Evolutionary conservation across 2,329 filamentous ascomycete species (phyloP).

Genomic region (Fonsecaea multimorphosa): DNA sequence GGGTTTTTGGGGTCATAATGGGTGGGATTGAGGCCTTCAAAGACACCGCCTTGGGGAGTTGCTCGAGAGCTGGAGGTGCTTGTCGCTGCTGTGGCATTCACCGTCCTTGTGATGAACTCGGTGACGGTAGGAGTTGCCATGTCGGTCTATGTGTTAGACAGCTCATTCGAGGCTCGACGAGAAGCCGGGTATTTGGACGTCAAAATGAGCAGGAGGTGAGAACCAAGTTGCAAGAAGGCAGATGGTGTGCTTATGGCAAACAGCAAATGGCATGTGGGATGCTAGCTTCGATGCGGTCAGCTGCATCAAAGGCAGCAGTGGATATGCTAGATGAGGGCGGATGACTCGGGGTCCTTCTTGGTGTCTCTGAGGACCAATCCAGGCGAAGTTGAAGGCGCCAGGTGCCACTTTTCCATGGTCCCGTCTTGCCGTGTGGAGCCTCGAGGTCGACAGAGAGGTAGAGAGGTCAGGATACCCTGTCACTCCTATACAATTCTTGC

Average conservation of each 20-base stretch:
- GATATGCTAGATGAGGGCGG: neutral
- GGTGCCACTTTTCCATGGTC: neutral
- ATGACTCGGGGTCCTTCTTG: neutral
- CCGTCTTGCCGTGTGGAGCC: slow-evolving; percentile 2
- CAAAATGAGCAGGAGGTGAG: neutral
- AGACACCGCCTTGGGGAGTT: slow-evolving; percentile 68
- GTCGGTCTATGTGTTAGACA: neutral
- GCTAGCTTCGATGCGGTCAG: slow-evolving; percentile 8
- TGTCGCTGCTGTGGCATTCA: slow-evolving; percentile 32
- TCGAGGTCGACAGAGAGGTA: neutral
- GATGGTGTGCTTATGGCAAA: slow-evolving; percentile 12
- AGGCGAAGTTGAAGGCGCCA: neutral
- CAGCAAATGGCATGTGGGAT: neutral
- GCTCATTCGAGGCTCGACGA: neutral
- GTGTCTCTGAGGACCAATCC: neutral
- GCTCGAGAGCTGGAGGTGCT: slow-evolving; percentile 46
- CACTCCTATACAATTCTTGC: neutral
- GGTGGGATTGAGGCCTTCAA: slow-evolving; percentile 73
- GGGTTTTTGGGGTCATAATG: slow-evolving; percentile 73
- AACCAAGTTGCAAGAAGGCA: neutral
- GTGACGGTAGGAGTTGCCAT: slow-evolving; percentile 38
- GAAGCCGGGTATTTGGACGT: neutral
- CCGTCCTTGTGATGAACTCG: slow-evolving; percentile 34
- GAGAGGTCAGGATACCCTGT: neutral
- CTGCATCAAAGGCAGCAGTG: slow-evolving; percentile 3